Base-by-base conservation (phyloP, 306 rosid species). In the Cyclanthera cordifolia region DNA sequence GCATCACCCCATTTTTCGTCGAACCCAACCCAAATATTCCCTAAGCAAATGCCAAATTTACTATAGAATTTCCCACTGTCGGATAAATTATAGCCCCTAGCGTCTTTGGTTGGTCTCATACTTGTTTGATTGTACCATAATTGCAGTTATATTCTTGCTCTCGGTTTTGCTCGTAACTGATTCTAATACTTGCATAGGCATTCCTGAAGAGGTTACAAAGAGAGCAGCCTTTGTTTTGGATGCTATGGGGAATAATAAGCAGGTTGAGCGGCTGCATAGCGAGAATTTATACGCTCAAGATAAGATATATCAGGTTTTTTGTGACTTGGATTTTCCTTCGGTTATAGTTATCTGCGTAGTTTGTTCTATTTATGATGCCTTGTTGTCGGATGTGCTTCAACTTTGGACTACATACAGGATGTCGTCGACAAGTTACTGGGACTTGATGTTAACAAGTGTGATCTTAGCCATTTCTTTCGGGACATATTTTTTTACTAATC, bases 211-310 rank as follows among this genome's bases (percentile, higher is more conserved):
- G 79, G 86, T 93, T 77, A 82, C 86, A 41, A 76, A 82, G 75
- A 83, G 98, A 81, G 96, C 98, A 72, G 85, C 85, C 51, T 78
- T 59, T 78, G 84, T 93, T 63, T 80, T 93, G 82, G 96, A 86
- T 73, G 82, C 87, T 23, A 74, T 80, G 67, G 80, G 77, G 70
- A 78, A 86, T 50, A 75, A 89, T 56, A 75, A 79, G 55, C 76
- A 58, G 39, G 79, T 87, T 39, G 91, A 84, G 75, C 81, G 94
- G 67, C 77, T 84, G 65, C 73, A 77, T 74, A 81, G 78, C 70
- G 90, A 86, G 75, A 87, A 78, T 43, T 69, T 90, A 78, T 77
- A 83, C 14, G 79, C 83, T 30, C 90, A 49, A 79, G 95, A 87
- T 81, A 77, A 74, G 67, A 80, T 83, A 77, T 87, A 75, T 81